Base-by-base conservation (phyloP, 1,284 basidiomycete species). In the Microbotryomycetes sp. region DNA sequence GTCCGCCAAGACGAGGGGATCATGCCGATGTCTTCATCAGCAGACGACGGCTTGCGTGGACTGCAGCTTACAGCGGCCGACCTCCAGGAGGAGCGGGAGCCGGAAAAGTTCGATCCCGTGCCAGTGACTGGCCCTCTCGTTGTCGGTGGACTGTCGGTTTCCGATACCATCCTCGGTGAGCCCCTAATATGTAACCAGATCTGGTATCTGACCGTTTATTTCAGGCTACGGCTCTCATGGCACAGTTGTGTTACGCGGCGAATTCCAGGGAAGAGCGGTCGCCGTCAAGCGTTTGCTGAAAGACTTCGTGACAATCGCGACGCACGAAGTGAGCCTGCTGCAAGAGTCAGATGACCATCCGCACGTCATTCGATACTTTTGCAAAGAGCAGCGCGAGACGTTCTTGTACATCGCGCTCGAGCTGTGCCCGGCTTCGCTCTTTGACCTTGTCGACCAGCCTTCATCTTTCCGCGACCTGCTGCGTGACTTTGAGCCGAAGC, bases 361-460 rank as follows among this genome's bases (percentile, higher is more conserved):
- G 4, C 97, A 98, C 76, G 93, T 98, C 71, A 94, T 98, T 68
- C 85, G 94, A 64, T 76, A 98, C 76, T 98, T 92, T 76, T 98
- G 92, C 77, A 92, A 97, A 79, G 94, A 98, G 78, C 81, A 88
- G 1, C 86, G 89, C 24, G 85, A 86, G 45, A 91, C 89, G 73
- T 98, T 98, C 79, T 82, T 98, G 11, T 97, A 94, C 76, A 97
- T 98, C 63, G 94, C 96, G 0, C 85, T 98, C 30, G 96, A 98
- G 75, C 81, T 97, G 3, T 98, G 94, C 76, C 91, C 92, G 0
- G 91, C 91, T 0, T 92, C 91, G 6, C 83, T 98, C 6, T 91
- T 90, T 0, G 94, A 98, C 73, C 79, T 98, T 57, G 81, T 98
- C 72, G 94, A 97, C 73, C 82, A 79, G 21, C 90, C 90, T 0